Base-by-base conservation (phyloP, 1,284 basidiomycete species). In the Hemileia vastatrix region DNA sequence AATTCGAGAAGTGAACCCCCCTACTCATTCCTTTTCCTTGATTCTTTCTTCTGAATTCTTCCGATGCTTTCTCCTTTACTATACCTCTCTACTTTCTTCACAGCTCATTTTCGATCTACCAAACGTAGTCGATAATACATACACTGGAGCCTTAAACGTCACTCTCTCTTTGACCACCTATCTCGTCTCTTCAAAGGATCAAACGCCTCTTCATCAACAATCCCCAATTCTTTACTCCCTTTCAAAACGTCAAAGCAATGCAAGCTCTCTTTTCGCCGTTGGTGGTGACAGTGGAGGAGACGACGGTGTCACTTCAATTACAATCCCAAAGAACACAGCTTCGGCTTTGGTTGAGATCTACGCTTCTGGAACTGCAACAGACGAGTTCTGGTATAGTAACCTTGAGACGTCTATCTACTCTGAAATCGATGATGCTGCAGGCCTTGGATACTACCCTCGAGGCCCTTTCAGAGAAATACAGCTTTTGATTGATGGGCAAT, bases 381-480 rank as follows among this genome's bases (percentile, higher is more conserved):
- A 63, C 11, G 60, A 63, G 45, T 53, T 63, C 19, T 72, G 70
- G 70, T 72, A 71, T 57, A 67, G 64, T 2, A 60, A 63, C 15
- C 48, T 70, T 23, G 65, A 65, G 0, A 64, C 66, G 44, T 19
- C 18, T n/a, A 58, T 68, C 19, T 66, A 57, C 56, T 40, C 58
- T 3, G 27, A 66, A 27, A 52, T 68, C 32, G 64, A 64, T 24
- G 23, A 55, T 19, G 69, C 62, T 3, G 45, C 54, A 15, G 40
- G 43, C 0, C 19, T 63, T 11, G 49, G 44, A 11, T 24, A 57
- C 55, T 70, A 66, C 47, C 58, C 65, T 0, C 61, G 67, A 15
- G 70, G 85, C 0, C 83, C 88, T 1, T 89, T 88, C 79, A 80
- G 87, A 40, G 88, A 90, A 75, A 83, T 89, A 13, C 83, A 86